Evolutionary conservation across 192 early-diverging fungal genomes (phyloP), one percentile per base, ranked within the genome.

Genomic region (Podila clonocystis): DNA sequence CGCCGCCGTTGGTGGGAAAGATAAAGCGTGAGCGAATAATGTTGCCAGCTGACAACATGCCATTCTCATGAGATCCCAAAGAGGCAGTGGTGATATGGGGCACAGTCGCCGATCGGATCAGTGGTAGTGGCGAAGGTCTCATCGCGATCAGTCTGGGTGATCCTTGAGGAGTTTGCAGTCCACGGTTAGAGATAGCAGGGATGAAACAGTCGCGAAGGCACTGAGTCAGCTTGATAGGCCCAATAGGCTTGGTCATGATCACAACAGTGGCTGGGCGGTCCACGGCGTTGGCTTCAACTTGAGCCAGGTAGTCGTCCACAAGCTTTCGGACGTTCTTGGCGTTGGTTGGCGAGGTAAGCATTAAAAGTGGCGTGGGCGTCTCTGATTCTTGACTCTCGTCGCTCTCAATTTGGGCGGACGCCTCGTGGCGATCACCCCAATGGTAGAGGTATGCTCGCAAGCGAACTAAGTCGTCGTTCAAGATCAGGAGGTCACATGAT

Each of bases 151-250:
- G 34, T 24, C 50, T 60, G 5, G 77, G 77, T 13, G 71, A 80
- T 22, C 71, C 77, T 11, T 80, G 77, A 15, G 70, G 71, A 20
- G 77, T 69, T n/a, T 68, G 61, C 11, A 73, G 34, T 34, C 65
- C 59, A 24, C 36, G 70, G 33, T 49, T 60, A 12, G 71, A 72
- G 57, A 72, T 67, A 11, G 77, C 77, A 17, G 77, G 77, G 1
- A 70, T 80, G 26, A 80, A 80, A 57, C 77, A 80, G 24, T 80
- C 77, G 28, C 77, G 77, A 50, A 80, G 66, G 48, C 70, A 80
- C 34, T 80, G 77, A 29, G 50, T 31, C 58, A 80, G 26, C 57
- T 80, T 80, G 30, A 80, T 34, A 3, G 77, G 77, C 22, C 77
- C 77, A 41, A 80, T 65, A 22, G 77, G 77, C 28, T 80, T 80